Evolutionary conservation across 2,329 filamentous ascomycete species (phyloP).

Genomic region (Sclerotinia spermophila): DNA sequence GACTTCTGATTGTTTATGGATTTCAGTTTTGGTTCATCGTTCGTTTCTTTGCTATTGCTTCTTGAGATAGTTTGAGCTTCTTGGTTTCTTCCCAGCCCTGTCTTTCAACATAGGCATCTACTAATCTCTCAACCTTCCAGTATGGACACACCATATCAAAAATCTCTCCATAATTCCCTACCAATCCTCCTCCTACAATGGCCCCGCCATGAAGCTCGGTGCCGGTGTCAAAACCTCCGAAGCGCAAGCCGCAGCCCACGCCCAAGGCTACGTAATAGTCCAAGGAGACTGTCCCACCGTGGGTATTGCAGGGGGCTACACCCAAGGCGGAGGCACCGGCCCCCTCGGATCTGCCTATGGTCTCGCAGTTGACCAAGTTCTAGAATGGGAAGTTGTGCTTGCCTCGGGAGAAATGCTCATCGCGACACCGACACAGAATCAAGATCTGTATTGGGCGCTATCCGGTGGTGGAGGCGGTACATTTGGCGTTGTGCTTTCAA

Average conservation of each 20-base stretch:
- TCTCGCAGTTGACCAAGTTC: constrained; percentile 55
- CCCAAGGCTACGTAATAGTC: constrained; percentile 44
- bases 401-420: constrained; percentile 45
- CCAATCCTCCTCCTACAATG: constrained; percentile 42
- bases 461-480: constrained; percentile 57
- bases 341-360: constrained; percentile 51
- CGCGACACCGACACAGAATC: constrained; percentile 45
- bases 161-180: constrained; percentile 42
- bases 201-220: constrained; percentile 50
- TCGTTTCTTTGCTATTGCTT: neutral
- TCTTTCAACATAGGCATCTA: neutral
- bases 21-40: neutral
- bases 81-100: neutral
- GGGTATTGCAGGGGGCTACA: constrained; percentile 55
- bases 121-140: neutral
- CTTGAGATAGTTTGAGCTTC: neutral
- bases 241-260: constrained; percentile 42
- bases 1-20: too few species aligned
- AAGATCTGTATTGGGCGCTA: constrained; percentile 61
- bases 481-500: constrained; percentile 52
- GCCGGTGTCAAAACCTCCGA: constrained; percentile 51
- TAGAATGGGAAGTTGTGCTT: constrained; percentile 54
- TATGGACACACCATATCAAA: constrained; percentile 55
- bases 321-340: constrained; percentile 56
- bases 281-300: constrained; percentile 54